Evolutionary conservation across 202 grass and related monocot genomes (phyloP), one percentile per base, ranked within the genome.

Genomic region (Digitaria exilis): DNA sequence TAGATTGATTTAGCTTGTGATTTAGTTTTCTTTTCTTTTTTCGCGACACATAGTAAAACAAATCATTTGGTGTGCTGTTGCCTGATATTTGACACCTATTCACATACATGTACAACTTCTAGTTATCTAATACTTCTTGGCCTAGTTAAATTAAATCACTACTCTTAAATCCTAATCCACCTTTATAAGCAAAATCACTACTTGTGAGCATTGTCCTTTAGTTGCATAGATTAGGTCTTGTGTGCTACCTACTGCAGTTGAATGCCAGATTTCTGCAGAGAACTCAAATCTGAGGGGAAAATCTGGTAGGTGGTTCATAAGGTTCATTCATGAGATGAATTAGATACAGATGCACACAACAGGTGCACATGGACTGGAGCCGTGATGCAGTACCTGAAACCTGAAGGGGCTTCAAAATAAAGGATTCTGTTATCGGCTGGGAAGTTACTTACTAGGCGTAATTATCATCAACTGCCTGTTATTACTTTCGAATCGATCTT

Each of bases 11-110:
- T 79, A 86, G 59, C 60, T 69, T 79, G 10, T 75, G 35, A 39
- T 79, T 69, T 48, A 46, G 15, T 7, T 52, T 32, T 28, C 9
- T 18, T 43, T 31, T 13, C 11, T 10, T 62, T 29, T 24, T 28
- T 4, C 10, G 39, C 58, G 57, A 63, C 67, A 90, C 84, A 69
- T 4, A 79, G 59, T 90, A 85, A 70, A 79, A 67, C n/a, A 82
- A 80, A 79, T 6, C 52, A 45, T 83, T 80, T 87, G 43, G 72
- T 61, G 61, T n/a, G n/a, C 32, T 87, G 62, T 39, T 63, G 52
- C 58, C 17, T 57, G 68, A 52, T 76, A 60, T 69, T 76, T 56
- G 54, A 80, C 66, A 32, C 32, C 58, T 75, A 54, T 73, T 51
- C 87, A 77, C 56, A 86, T 70, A 77, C 57, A 77, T 68, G 51